A percentile compares a stretch with the other conserved stretches of the same genome.
Conservation (phyloP, 768 basidiomycete species). For the Kwoniella heveanensis region DNA sequence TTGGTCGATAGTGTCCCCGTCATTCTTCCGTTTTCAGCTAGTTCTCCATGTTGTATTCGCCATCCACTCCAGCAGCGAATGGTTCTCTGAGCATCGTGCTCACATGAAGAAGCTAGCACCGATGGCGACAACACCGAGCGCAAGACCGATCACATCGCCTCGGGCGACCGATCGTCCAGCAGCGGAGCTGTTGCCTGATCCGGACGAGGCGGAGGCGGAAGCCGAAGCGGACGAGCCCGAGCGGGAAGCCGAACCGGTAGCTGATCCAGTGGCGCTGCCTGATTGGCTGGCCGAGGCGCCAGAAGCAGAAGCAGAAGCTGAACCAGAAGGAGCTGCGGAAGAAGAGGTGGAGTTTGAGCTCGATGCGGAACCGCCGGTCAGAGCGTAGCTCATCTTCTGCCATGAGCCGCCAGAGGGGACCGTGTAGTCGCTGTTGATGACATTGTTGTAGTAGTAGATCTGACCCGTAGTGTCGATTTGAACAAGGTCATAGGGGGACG, state of each 20-base stretch:
- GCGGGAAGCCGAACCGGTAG: constrained; percentile 5
- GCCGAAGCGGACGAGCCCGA: constrained; percentile 12
- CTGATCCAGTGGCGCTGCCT: constrained; percentile 5
- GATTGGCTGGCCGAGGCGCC: constrained; percentile 18
- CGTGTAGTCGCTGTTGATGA: constrained; percentile 43
- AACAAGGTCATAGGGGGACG: constrained; percentile 49
- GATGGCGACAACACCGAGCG: constrained; percentile 23
- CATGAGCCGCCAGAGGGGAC: constrained; percentile 47
- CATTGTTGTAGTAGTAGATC: constrained; percentile 51
- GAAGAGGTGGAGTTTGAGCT: constrained; percentile 17
- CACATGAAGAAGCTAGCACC: constrained; percentile 31
- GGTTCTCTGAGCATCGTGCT: too few species aligned
- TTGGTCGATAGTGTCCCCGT: neutral
- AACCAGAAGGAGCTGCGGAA: constrained; percentile 14
- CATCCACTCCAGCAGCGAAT: too few species aligned
- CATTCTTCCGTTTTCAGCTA: neutral
- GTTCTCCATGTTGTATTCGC: too few species aligned
- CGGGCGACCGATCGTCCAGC: constrained; percentile 11
- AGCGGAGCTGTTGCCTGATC: constrained; percentile 3
- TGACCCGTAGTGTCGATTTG: constrained; percentile 51
- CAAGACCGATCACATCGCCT: constrained; percentile 24
- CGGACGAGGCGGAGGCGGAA: constrained; percentile 10
- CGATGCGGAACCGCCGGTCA: constrained; percentile 36
- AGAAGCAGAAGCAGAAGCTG: constrained; percentile 24
- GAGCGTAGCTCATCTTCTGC: constrained; percentile 53